Evolutionary conservation across 176 grass and related monocot species (phyloP).

Genomic region (Bothriochloa decipiens): DNA sequence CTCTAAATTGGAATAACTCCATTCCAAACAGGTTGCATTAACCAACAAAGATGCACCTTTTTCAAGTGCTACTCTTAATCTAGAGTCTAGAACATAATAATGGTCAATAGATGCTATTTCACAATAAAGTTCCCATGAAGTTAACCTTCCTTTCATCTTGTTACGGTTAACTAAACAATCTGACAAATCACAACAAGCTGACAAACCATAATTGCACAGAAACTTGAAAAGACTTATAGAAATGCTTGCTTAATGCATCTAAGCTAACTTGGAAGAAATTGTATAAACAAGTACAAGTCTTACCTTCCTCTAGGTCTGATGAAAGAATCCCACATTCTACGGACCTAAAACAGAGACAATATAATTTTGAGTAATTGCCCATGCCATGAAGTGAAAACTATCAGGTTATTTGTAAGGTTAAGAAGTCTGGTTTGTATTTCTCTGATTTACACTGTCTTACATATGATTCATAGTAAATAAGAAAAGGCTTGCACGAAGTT

Average conservation of each 20-base stretch:
- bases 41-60: conserved; percentile 17
- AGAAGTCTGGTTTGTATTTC: conserved; percentile 6
- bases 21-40: background rate
- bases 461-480: background rate
- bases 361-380: conserved; percentile 15
- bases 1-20: background rate
- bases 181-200: conserved; percentile 11
- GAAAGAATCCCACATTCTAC: conserved; percentile 95
- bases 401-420: conserved; percentile 1
- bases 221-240: background rate
- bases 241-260: conserved; percentile 15
- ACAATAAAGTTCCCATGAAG: background rate
- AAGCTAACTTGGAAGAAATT: conserved; percentile 6
- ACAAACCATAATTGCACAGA: conserved; percentile 15
- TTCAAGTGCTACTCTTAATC: background rate
- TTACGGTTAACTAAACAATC: conserved; percentile 6
- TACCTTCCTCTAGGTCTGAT: conserved; percentile 90
- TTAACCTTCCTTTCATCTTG: conserved; percentile 23
- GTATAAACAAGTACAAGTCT: conserved; percentile 7
- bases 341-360: conserved; percentile 69
- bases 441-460: background rate
- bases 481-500: conserved; percentile 9
- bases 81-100: background rate
- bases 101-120: background rate
- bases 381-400: conserved; percentile 27